Evolutionary conservation across 345 rosid species (phyloP).

Genomic region (Arabidopsis thaliana): DNA sequence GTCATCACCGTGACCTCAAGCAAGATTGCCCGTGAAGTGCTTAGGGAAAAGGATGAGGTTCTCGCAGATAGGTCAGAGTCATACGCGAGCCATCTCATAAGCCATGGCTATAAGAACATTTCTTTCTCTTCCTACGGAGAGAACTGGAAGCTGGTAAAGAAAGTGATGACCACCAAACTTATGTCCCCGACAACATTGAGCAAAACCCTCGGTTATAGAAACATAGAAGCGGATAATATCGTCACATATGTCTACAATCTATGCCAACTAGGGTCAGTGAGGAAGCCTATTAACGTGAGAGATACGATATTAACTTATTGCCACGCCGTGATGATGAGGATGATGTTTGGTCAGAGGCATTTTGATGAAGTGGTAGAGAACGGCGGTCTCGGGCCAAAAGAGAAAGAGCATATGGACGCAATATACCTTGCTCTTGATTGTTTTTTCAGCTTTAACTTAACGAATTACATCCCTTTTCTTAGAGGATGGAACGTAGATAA

Average conservation of each 20-base stretch:
- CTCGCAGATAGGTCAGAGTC: slow-evolving; percentile 36
- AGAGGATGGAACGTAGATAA: slow-evolving; percentile 40
- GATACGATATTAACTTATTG: slow-evolving; percentile 17
- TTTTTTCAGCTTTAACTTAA: slow-evolving; percentile 25
- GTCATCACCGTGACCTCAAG: slow-evolving; percentile 34
- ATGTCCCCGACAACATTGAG: slow-evolving; percentile 10
- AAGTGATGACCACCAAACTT: slow-evolving; percentile 33
- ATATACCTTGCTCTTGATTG: slow-evolving; percentile 15
- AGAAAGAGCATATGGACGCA: slow-evolving; percentile 40
- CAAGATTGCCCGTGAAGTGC: slow-evolving; percentile 40
- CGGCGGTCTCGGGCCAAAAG: slow-evolving; percentile 39
- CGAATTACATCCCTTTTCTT: slow-evolving; percentile 40
- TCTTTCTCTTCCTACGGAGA: slow-evolving; percentile 19
- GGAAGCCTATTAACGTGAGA: slow-evolving; percentile 10
- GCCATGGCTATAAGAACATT: slow-evolving; percentile 35
- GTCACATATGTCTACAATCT: slow-evolving; percentile 28
- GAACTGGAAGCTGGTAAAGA: slow-evolving; percentile 40
- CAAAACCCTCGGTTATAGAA: slow-evolving; percentile 29
- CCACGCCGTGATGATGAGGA: slow-evolving; percentile 39
- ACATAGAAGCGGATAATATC: slow-evolving; percentile 40
- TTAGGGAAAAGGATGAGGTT: slow-evolving; percentile 35
- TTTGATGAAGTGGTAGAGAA: slow-evolving; percentile 30
- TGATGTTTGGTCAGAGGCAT: slow-evolving; percentile 46
- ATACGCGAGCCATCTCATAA: slow-evolving; percentile 8
- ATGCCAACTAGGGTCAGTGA: neutral